Base-by-base conservation (phyloP, 2,329 filamentous ascomycete species). In the Microdochium trichocladiopsis region DNA sequence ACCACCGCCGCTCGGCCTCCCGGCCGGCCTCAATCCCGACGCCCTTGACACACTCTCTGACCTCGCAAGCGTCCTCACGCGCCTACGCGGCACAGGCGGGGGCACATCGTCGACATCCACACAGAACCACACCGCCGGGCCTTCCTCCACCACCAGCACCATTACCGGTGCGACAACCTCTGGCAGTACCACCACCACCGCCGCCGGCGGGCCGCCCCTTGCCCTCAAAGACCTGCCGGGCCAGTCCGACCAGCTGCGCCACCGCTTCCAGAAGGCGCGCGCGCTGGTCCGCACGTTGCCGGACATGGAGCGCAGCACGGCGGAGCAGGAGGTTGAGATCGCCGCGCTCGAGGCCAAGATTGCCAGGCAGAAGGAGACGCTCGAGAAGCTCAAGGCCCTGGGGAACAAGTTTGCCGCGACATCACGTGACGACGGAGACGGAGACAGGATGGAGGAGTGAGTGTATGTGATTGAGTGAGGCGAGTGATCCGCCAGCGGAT, bases 41-140 rank as follows among this genome's bases (percentile, higher is more conserved):
- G 83, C 84, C 49, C 90, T 96, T 72, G 92, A 96, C 73, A 83
- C 90, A 60, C 80, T 95, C 51, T 90, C 91, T 24, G 84, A 91
- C 63, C 82, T 96, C 51, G 86, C 90, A 63, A 78, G 84, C 54
- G 82, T 95, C 59, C 83, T 96, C 55, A 77, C 83, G 58, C 88
- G 88, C 50, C 80, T 96, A 18, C 82, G 88, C 59, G n/a, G n/a
- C n/a, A n/a, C n/a, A n/a, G n/a, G n/a, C n/a, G n/a, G n/a, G n/a
- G n/a, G n/a, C n/a, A n/a, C n/a, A n/a, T n/a, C n/a, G n/a, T n/a
- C n/a, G n/a, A n/a, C n/a, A n/a, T n/a, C n/a, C n/a, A n/a, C n/a
- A n/a, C n/a, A n/a, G n/a, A n/a, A n/a, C n/a, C n/a, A n/a, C n/a
- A n/a, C n/a, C n/a, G 75, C 73, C 65, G 55, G 62, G 60, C 60